Evolutionary conservation across 2,329 filamentous ascomycete species (phyloP).

Genomic region (Aspergillus sp.): DNA sequence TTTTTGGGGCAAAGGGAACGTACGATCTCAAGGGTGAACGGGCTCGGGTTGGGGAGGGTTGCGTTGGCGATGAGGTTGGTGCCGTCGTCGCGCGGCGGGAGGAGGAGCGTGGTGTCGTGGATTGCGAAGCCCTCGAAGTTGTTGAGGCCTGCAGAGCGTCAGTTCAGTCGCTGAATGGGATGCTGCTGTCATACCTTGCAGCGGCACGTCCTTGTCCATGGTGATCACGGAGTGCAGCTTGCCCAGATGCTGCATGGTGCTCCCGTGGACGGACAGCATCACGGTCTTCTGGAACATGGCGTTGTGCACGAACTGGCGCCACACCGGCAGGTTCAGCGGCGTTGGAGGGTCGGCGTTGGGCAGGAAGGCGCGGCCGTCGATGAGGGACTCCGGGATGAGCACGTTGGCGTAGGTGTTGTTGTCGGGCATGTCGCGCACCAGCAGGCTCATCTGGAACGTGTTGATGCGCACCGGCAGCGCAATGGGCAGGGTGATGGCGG

Average conservation of each 20-base stretch:
- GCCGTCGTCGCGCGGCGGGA: constrained; percentile 33
- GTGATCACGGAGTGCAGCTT: constrained; percentile 24
- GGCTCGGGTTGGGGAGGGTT: constrained; percentile 49
- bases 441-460: constrained; percentile 24
- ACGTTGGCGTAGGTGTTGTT: constrained; percentile 21
- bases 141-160: constrained; percentile 39
- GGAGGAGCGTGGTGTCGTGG: constrained; percentile 38
- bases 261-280: constrained; percentile 17
- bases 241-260: constrained; percentile 22
- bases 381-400: constrained; percentile 13
- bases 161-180: background rate
- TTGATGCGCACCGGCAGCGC: constrained; percentile 29
- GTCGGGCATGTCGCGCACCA: constrained; percentile 18
- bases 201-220: constrained; percentile 24
- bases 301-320: constrained; percentile 24
- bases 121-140: constrained; percentile 42
- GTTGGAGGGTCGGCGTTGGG: constrained; percentile 15
- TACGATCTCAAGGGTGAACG: constrained; percentile 44
- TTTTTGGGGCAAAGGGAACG: background rate
- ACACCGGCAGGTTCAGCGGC: constrained; percentile 18
- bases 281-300: constrained; percentile 20
- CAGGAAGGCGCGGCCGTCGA: constrained; percentile 30
- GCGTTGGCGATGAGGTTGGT: constrained; percentile 47
- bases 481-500: constrained; percentile 28
- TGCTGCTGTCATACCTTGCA: constrained; percentile 24